Percentiles rank a stretch among this genome's conserved stretches.
Conservation (phyloP, 345 rosid species). For the Citrus cavaleriei region DNA sequence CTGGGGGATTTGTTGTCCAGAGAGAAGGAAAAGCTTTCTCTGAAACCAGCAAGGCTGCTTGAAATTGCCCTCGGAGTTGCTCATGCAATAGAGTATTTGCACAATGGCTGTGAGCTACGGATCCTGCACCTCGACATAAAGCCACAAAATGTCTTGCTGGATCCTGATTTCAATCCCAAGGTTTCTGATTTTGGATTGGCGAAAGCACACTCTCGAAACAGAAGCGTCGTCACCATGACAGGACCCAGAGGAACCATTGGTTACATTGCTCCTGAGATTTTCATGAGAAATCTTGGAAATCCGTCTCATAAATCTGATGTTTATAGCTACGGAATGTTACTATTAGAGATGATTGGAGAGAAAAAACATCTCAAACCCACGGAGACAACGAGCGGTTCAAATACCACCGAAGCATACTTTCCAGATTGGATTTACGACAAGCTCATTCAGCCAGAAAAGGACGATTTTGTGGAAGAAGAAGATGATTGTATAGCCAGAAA, state of each 20-base stretch:
- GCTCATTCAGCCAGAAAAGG: not conserved
- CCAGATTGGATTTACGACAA: conserved; percentile 28
- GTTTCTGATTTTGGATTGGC: conserved; percentile 40
- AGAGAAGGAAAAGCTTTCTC: conserved; percentile 3
- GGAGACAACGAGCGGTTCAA: not conserved
- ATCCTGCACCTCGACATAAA: conserved; percentile 39
- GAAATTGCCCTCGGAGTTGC: conserved; percentile 31
- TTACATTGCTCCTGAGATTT: conserved; percentile 35
- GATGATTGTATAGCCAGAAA: conserved; percentile 10
- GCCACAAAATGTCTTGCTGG: conserved; percentile 31
- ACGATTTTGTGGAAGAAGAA: conserved; percentile 6
- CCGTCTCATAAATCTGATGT: conserved; percentile 32
- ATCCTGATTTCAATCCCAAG: conserved; percentile 26
- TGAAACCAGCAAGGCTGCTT: conserved; percentile 2
- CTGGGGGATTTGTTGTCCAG: conserved; percentile 16
- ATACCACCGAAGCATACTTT: conserved; percentile 13
- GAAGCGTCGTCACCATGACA: conserved; percentile 21
- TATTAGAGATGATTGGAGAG: conserved; percentile 27
- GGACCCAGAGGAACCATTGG: conserved; percentile 30
- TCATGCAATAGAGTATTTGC: conserved; percentile 30
- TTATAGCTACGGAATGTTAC: conserved; percentile 37
- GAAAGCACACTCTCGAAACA: conserved; percentile 20
- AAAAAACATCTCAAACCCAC: not conserved
- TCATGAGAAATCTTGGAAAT: conserved; percentile 33
- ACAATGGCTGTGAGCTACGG: conserved; percentile 26